phyloP scores from a whole-genome alignment of 805 yeast species.

The Hanseniaspora lachancei region DNA sequence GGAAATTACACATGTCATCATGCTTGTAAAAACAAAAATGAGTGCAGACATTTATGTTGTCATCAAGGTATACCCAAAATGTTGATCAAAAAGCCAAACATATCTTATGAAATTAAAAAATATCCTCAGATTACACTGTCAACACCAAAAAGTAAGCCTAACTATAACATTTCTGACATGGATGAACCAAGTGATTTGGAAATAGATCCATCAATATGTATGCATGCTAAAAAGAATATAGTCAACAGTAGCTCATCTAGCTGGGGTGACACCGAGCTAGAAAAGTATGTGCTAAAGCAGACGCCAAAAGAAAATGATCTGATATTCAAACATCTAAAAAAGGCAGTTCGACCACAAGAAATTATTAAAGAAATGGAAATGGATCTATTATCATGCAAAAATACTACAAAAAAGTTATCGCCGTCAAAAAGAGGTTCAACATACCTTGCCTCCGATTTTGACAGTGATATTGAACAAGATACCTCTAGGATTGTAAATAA shows the following conservation, averaged over 20 bases:
- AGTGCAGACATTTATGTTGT: slow-evolving; percentile 38
- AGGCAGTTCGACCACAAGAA: no score
- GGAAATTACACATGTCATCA: slow-evolving; percentile 33
- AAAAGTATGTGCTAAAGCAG: not conserved
- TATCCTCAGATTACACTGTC: not conserved
- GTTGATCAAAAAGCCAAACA: slow-evolving; percentile 4
- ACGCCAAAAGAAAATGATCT: not conserved
- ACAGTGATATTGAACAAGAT: not conserved
- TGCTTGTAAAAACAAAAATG: slow-evolving; percentile 28
- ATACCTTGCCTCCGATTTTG: not conserved
- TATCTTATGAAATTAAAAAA: not conserved
- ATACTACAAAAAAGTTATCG: not conserved
- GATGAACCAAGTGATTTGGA: not conserved
- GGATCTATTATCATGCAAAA: not conserved
- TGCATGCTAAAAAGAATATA: not conserved
- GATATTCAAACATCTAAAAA: no score
- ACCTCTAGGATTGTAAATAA: not conserved
- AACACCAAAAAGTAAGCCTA: not conserved
- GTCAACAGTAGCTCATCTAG: not conserved
- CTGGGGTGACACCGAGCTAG: not conserved
- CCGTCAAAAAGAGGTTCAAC: not conserved
- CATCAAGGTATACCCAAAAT: slow-evolving; percentile 30
- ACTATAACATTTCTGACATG: not conserved
- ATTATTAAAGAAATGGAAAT: no score
- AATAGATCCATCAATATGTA: not conserved